Evolutionary conservation across 2,329 filamentous ascomycete genomes (phyloP).

Genomic region (Fonsecaea monophora): DNA sequence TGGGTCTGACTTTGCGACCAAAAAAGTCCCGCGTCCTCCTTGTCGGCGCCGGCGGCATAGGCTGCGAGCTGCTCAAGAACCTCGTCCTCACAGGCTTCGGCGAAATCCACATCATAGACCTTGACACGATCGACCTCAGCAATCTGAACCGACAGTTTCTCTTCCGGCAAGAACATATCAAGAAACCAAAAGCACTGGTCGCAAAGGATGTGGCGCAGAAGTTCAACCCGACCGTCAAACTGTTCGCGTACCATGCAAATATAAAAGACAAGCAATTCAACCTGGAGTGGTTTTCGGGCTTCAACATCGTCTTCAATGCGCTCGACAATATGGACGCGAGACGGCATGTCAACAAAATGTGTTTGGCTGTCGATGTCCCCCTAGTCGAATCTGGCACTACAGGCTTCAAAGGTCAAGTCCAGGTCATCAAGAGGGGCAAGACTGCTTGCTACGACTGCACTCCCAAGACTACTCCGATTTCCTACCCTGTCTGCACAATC

Average conservation of each 20-base stretch:
- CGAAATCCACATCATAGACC: slow-evolving; percentile 91
- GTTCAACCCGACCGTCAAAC: slow-evolving; percentile 87
- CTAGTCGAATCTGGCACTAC: slow-evolving; percentile 96
- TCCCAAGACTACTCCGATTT: slow-evolving; percentile 86
- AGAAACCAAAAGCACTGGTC: slow-evolving; percentile 92
- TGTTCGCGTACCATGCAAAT: slow-evolving; percentile 89
- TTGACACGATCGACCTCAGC: slow-evolving; percentile 97
- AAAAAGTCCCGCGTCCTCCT: slow-evolving; percentile 83
- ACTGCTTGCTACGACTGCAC: slow-evolving; percentile 98
- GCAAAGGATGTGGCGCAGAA: slow-evolving; percentile 88
- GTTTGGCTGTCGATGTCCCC: slow-evolving; percentile 85
- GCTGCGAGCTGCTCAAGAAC: slow-evolving; percentile 97
- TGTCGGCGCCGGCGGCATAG: slow-evolving; percentile 95
- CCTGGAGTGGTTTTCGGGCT: slow-evolving; percentile 82
- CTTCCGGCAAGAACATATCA: slow-evolving; percentile 96
- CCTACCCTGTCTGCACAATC: slow-evolving; percentile 95
- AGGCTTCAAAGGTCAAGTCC: slow-evolving; percentile 96
- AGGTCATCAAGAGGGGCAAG: slow-evolving; percentile 89
- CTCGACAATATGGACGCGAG: slow-evolving; percentile 94
- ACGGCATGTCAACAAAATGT: slow-evolving; percentile 97
- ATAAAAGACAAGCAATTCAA: slow-evolving; percentile 91
- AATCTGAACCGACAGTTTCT: slow-evolving; percentile 98
- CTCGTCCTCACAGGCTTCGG: slow-evolving; percentile 90
- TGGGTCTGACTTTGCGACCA: slow-evolving; percentile 21
- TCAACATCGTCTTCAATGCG: slow-evolving; percentile 92